phyloP scores from a whole-genome alignment of 257 asterid genomes.

The Voacanga thouarsii region DNA sequence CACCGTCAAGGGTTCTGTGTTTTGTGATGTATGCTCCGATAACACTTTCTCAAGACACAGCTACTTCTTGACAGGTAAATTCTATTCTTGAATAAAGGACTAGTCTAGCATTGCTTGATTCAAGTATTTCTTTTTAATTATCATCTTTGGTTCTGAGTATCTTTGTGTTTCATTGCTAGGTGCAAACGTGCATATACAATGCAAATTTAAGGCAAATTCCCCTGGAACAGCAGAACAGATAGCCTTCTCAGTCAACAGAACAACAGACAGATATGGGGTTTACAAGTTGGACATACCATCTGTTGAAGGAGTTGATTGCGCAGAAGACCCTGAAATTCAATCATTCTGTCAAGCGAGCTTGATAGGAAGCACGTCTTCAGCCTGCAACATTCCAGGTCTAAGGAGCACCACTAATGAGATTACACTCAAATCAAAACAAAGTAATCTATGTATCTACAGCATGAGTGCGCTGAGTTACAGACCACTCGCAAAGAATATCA shows the following conservation, averaged over 20 bases:
- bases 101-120: not conserved
- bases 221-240: slow-evolving; percentile 34
- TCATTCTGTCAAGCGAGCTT: slow-evolving; percentile 27
- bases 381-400: slow-evolving; percentile 31
- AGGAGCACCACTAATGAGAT: slow-evolving; percentile 23
- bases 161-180: slow-evolving; percentile 16
- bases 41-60: slow-evolving; percentile 40
- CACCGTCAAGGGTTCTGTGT: slow-evolving; percentile 43
- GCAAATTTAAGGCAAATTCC: slow-evolving; percentile 30
- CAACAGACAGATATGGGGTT: slow-evolving; percentile 28
- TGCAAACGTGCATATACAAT: slow-evolving; percentile 27
- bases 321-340: slow-evolving; percentile 20
- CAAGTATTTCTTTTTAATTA: not conserved
- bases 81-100: no score
- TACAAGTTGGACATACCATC: slow-evolving; percentile 34
- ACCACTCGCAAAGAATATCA: slow-evolving; percentile 22
- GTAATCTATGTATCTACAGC: slow-evolving; percentile 30
- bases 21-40: slow-evolving; percentile 39
- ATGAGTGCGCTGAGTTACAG: slow-evolving; percentile 25
- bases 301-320: slow-evolving; percentile 36
- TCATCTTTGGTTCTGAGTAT: not conserved
- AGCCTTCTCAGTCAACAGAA: slow-evolving; percentile 35
- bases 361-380: slow-evolving; percentile 15
- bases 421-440: slow-evolving; percentile 26
- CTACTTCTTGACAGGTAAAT: slow-evolving; percentile 46